Evolutionary conservation across 306 rosid species (phyloP).

Genomic region (Trifolium repens): DNA sequence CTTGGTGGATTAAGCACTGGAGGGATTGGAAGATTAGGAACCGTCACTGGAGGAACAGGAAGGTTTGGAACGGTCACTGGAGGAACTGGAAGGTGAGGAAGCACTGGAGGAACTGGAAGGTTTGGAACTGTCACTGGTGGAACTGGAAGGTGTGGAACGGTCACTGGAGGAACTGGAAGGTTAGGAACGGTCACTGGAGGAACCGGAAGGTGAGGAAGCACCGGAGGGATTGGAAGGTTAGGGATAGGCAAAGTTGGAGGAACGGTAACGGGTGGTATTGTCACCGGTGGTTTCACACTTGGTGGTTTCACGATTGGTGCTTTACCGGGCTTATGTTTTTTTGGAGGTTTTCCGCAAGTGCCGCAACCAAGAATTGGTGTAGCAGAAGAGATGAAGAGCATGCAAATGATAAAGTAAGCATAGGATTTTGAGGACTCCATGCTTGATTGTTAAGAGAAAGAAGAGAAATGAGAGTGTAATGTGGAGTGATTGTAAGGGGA

Average conservation of each 20-base stretch:
- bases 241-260: neutral
- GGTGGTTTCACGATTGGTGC: slow-evolving; percentile 46
- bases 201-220: neutral
- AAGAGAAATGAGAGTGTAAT: neutral
- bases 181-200: neutral
- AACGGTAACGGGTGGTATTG: neutral
- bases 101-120: too few relatives aligned
- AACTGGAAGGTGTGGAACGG: neutral
- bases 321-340: slow-evolving; percentile 45
- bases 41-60: neutral
- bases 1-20: slow-evolving; percentile 33
- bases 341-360: slow-evolving; percentile 60
- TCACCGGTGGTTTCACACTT: neutral
- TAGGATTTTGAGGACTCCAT: slow-evolving; percentile 73
- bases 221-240: too few relatives aligned
- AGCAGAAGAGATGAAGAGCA: slow-evolving; percentile 72
- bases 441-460: neutral
- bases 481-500: neutral
- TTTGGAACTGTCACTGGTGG: neutral
- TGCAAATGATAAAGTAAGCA: slow-evolving; percentile 72
- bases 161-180: neutral
- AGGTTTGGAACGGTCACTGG: neutral
- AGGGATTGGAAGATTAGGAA: slow-evolving; percentile 37
- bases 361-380: slow-evolving; percentile 78
- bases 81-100: neutral